A percentile compares a stretch with the other conserved stretches of the same genome.
phyloP scores from a whole-genome alignment of 768 basidiomycete species.

The Pleurotus tuoliensis region DNA sequence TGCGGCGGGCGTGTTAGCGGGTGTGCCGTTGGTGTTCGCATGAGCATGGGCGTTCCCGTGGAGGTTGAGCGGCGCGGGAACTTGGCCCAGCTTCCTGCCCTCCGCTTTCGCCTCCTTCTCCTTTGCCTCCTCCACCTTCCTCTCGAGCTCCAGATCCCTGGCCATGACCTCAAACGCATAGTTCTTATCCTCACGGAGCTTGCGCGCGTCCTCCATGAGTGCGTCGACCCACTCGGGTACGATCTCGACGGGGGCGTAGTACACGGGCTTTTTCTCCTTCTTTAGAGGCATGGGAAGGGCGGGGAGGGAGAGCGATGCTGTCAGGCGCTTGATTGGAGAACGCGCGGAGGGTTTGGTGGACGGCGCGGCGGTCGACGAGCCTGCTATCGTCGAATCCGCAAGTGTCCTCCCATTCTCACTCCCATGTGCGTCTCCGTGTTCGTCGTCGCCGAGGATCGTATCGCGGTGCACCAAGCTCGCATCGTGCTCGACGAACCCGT shows the following conservation, averaged over 20 bases:
- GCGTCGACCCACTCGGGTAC: constrained; percentile 32
- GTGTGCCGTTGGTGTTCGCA: background rate
- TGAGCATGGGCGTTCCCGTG: background rate
- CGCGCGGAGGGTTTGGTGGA: too few species aligned
- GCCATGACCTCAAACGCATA: constrained; percentile 6
- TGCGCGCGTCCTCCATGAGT: constrained; percentile 30
- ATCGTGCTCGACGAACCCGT: constrained; percentile 53
- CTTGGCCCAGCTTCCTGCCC: background rate
- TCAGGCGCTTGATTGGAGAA: too few species aligned
- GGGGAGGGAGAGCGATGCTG: too few species aligned
- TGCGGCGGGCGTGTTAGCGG: background rate
- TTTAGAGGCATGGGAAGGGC: background rate
- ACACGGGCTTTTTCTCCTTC: constrained; percentile 11
- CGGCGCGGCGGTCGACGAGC: background rate
- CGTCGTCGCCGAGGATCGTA: constrained; percentile 22
- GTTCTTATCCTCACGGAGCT: constrained; percentile 23
- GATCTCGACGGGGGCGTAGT: constrained; percentile 42
- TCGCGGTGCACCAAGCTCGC: constrained; percentile 57
- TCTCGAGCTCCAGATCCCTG: background rate
- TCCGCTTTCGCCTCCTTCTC: background rate
- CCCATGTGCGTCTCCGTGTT: background rate
- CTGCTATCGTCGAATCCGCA: background rate
- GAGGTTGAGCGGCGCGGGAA: background rate
- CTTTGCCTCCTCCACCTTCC: background rate
- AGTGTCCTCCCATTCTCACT: background rate